These are phyloP conservation scores for Ephemerocybe angulata DNA, from an alignment of 768 basidiomycete genomes.

Conservation along the genomic window DNA sequence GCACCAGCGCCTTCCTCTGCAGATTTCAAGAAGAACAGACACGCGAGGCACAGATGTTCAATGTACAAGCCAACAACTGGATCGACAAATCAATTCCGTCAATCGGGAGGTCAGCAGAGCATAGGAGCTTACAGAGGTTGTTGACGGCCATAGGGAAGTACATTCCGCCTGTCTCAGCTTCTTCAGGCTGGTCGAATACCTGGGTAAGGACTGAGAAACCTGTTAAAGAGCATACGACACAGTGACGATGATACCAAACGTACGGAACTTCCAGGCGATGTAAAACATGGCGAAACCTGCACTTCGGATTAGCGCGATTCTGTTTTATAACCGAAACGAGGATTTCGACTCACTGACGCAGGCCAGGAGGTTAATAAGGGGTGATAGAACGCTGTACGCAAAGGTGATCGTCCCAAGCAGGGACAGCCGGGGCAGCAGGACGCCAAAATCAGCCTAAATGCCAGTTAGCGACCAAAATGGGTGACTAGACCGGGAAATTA, in stretches of 20 bases:
- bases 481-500: background rate
- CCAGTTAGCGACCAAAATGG: background rate
- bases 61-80: slow-evolving; percentile 69
- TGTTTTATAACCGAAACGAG: too few species aligned
- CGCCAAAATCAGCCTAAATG: slow-evolving; percentile 46
- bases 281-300: slow-evolving; percentile 53
- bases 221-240: background rate
- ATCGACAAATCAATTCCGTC: slow-evolving; percentile 13
- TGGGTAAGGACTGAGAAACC: slow-evolving; percentile 39
- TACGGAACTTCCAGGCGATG: slow-evolving; percentile 57
- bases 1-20: slow-evolving; percentile 33
- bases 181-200: slow-evolving; percentile 51
- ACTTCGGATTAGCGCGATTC: background rate
- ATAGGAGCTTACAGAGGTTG: slow-evolving; percentile 40
- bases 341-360: slow-evolving; percentile 39
- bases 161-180: slow-evolving; percentile 44
- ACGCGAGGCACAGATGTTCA: slow-evolving; percentile 60
- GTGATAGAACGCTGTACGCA: slow-evolving; percentile 60
- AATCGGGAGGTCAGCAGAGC: slow-evolving; percentile 9
- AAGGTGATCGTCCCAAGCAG: slow-evolving; percentile 50
- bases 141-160: slow-evolving; percentile 46
- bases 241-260: slow-evolving; percentile 14
- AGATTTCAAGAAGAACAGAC: slow-evolving; percentile 63
- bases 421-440: slow-evolving; percentile 46
- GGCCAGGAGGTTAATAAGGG: slow-evolving; percentile 64